Base-by-base conservation (phyloP, 768 basidiomycete species). In the Dioszegia hungarica region DNA sequence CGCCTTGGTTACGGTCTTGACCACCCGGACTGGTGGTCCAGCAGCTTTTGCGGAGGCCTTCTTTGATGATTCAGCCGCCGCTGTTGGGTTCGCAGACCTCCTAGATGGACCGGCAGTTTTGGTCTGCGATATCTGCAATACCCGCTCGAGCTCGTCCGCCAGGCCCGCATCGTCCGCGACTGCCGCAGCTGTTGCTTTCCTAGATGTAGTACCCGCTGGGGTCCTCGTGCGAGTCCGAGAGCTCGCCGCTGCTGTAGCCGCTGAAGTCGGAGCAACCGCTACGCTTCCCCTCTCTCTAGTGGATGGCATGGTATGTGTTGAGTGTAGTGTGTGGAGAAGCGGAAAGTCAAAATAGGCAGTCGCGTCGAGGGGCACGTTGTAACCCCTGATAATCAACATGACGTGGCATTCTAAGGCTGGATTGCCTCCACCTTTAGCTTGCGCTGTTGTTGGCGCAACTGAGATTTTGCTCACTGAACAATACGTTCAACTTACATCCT, bases 101-200 rank as follows among this genome's bases (percentile, higher is more conserved):
- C 28, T 56, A 45, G 34, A 19, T 17, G 49, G 8, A 17, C 14
- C 17, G 9, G 57, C 34, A 5, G 14, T 43, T 19, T 41, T 45
- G 4, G 57, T 38, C 36, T 58, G 37, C 15, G 56, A 53, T 4
- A 62, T 54, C 45, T 63, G 56, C 54, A 63, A 46, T 2, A 60
- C 64, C 37, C 65, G 45, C 9, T 53, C 48, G 25, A 63, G 29
- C 29, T 53, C 46, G 14, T 57, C 46, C 14, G 59, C 65, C 12
- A 67, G 25, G 19, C 43, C 59, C 17, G 54, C 61, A 25, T 47
- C 54, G 5, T 39, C 54, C 19, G n/a, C 24, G 5, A 31, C 33
- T 0, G 27, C 15, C 31, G n/a, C n/a, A 11, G 6, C 24, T 22
- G 28, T 61, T 12, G 50, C 33, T 0, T 41, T 5, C 28, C 37